A percentile compares a stretch with the other conserved stretches of the same genome.
phyloP scores from a whole-genome alignment of 177 flowering plant genomes.

The Vitis hybrid region DNA sequence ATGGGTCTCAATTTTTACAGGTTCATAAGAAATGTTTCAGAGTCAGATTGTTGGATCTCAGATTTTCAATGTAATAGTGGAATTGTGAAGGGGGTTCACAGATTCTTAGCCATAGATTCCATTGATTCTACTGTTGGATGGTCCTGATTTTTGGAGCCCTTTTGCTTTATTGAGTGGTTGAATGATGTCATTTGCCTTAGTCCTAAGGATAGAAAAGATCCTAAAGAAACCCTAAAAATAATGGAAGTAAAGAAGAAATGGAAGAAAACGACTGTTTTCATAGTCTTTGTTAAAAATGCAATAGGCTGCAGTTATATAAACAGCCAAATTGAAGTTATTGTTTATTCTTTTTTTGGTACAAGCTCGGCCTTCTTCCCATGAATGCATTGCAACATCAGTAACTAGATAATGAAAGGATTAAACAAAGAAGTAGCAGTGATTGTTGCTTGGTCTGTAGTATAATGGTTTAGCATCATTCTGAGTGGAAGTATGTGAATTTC shows the following conservation, averaged over 20 bases:
- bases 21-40: neutral
- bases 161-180: neutral
- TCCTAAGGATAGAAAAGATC: neutral
- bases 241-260: neutral
- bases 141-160: neutral
- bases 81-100: neutral
- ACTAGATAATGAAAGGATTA: slow-evolving; percentile 2
- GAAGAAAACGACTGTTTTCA: neutral
- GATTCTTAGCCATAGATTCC: neutral
- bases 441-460: neutral
- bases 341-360: no score
- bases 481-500: slow-evolving; percentile 6
- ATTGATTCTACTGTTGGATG: neutral
- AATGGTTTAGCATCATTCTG: neutral
- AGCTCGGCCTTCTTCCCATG: no score
- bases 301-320: no score
- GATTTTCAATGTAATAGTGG: slow-evolving; percentile 2
- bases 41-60: neutral
- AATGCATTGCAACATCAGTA: neutral
- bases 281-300: no score
- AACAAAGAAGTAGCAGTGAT: neutral
- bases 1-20: no score
- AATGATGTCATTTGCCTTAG: neutral
- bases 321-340: no score
- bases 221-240: neutral